phyloP scores from a whole-genome alignment of 495 filamentous ascomycete genomes.

The Extremus antarcticus region DNA sequence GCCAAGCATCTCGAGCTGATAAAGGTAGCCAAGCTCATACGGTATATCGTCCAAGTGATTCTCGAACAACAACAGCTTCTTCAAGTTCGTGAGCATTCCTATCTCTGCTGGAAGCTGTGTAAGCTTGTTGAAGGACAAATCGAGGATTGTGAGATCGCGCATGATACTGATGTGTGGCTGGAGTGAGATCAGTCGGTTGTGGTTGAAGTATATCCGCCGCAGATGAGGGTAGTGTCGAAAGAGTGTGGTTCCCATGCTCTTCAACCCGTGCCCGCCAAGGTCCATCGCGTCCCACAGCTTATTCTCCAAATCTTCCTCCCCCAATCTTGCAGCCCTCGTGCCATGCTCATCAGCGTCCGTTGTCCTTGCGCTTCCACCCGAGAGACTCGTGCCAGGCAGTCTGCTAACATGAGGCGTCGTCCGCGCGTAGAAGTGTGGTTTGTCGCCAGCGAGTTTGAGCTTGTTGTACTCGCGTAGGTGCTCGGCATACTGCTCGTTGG shows the following conservation, averaged over 20 bases:
- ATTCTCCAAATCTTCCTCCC: slow-evolving; percentile 39
- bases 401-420: slow-evolving; percentile 31
- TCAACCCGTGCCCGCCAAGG: slow-evolving; percentile 84
- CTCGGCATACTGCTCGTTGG: slow-evolving; percentile 78
- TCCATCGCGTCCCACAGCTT: slow-evolving; percentile 89
- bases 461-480: slow-evolving; percentile 68
- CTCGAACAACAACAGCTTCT: slow-evolving; percentile 71
- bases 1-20: slow-evolving; percentile 75
- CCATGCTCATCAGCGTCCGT: slow-evolving; percentile 52
- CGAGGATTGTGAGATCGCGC: slow-evolving; percentile 64
- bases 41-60: slow-evolving; percentile 77
- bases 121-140: slow-evolving; percentile 80
- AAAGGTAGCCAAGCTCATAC: slow-evolving; percentile 75
- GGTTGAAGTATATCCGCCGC: slow-evolving; percentile 78
- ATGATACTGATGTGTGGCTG: slow-evolving; percentile 70
- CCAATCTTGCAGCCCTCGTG: slow-evolving; percentile 47
- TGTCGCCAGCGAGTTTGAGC: slow-evolving; percentile 35
- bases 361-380: slow-evolving; percentile 48
- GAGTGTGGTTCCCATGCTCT: slow-evolving; percentile 61
- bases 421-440: slow-evolving; percentile 55
- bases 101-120: slow-evolving; percentile 78
- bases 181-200: slow-evolving; percentile 71
- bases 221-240: slow-evolving; percentile 76
- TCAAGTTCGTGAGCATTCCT: slow-evolving; percentile 86
- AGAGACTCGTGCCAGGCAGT: slow-evolving; percentile 20